phyloP scores from a whole-genome alignment of 805 yeast species.

The Komagataella ulmi region DNA sequence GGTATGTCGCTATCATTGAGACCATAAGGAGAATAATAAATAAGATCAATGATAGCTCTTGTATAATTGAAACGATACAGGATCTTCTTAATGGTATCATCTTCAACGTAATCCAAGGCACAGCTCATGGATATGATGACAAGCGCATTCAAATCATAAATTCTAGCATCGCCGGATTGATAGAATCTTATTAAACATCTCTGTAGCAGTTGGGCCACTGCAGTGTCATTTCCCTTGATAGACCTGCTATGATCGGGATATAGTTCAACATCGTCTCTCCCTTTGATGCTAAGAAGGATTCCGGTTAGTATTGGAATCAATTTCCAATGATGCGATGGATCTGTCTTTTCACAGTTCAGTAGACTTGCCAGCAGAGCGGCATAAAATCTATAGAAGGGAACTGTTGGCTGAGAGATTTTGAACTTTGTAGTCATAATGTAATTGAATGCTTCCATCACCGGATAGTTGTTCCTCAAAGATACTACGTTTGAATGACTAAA shows the following conservation, averaged over 20 bases:
- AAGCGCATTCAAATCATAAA: not conserved
- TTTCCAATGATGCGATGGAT: constrained; percentile 25
- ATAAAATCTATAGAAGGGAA: constrained; percentile 30
- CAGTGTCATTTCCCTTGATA: constrained; percentile 10
- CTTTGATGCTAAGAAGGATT: constrained; percentile 20
- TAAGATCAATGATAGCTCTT: not conserved
- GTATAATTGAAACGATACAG: not conserved
- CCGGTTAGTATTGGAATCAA: constrained; percentile 35
- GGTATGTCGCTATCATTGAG: not conserved
- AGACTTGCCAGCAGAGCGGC: constrained; percentile 21
- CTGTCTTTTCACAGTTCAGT: constrained; percentile 12
- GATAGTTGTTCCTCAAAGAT: constrained; percentile 20
- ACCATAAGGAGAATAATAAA: constrained; percentile 1
- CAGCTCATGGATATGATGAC: constrained; percentile 1
- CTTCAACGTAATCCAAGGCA: not conserved
- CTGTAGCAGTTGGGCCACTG: constrained; percentile 5
- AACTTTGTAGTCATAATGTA: constrained; percentile 30
- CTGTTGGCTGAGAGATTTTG: constrained; percentile 32
- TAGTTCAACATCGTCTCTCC: constrained; percentile 11
- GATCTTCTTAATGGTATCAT: not conserved
- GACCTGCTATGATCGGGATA: constrained; percentile 13
- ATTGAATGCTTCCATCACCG: constrained; percentile 34
- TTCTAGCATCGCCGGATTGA: not conserved
- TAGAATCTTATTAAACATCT: constrained; percentile 3
- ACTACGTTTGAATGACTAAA: constrained; percentile 9